A percentile compares a stretch with the other conserved stretches of the same genome.
phyloP scores from a whole-genome alignment of 257 asterid genomes.

The Gentiana straminea region DNA sequence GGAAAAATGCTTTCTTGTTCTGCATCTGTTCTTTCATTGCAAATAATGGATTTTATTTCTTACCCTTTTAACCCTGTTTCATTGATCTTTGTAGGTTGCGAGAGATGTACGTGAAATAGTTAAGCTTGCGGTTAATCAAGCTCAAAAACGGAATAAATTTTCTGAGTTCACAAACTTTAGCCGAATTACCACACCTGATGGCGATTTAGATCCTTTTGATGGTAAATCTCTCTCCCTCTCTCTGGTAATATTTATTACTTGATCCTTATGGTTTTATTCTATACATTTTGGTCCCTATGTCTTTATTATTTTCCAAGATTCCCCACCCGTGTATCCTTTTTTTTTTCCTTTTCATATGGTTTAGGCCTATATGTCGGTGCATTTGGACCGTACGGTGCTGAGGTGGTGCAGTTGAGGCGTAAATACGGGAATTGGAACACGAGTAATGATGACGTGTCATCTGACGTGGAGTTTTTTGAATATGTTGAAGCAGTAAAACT shows the following conservation, averaged over 20 bases:
- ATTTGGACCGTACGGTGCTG: slow-evolving; percentile 95
- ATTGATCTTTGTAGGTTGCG: slow-evolving; percentile 36
- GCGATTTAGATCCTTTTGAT: slow-evolving; percentile 88
- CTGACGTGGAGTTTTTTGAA: slow-evolving; percentile 83
- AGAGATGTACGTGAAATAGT: slow-evolving; percentile 81
- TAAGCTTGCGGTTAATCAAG: slow-evolving; percentile 77
- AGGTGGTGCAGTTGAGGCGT: slow-evolving; percentile 84
- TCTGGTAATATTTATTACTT: neutral
- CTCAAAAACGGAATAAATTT: slow-evolving; percentile 54
- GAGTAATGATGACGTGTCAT: slow-evolving; percentile 37
- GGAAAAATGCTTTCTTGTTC: too few species aligned
- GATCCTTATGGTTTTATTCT: neutral
- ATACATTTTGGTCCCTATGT: neutral
- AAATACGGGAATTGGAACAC: slow-evolving; percentile 85
- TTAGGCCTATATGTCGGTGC: slow-evolving; percentile 92
- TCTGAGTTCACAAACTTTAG: slow-evolving; percentile 74
- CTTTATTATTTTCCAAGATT: too few species aligned
- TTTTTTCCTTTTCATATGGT: slow-evolving; percentile 3
- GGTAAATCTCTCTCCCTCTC: slow-evolving; percentile 34
- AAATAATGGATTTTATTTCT: neutral
- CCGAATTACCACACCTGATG: slow-evolving; percentile 50
- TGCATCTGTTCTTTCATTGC: neutral
- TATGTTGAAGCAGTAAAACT: slow-evolving; percentile 95
- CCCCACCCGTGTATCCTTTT: neutral
- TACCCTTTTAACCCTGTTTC: slow-evolving; percentile 9